These are phyloP conservation scores for Scolecobasidium constrictum DNA, from an alignment of 2,329 filamentous ascomycete species.

Conservation along the genomic window DNA sequence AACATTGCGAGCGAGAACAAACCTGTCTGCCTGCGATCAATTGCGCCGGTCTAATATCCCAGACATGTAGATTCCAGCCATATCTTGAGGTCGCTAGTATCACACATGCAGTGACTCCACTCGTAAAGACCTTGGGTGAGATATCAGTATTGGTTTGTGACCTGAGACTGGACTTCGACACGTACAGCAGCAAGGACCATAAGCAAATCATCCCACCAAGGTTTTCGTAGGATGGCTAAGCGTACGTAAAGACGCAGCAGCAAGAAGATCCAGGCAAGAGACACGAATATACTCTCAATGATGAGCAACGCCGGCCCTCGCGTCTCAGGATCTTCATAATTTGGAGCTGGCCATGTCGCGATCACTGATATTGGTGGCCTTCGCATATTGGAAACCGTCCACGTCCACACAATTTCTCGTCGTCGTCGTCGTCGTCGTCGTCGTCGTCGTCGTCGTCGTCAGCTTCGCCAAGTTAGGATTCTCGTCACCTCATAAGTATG, in stretches of 20 bases:
- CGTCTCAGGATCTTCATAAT: constrained; percentile 10
- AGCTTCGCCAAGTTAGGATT: no score
- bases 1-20: neutral
- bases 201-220: constrained; percentile 27
- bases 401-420: no score
- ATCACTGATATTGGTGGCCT: constrained; percentile 5
- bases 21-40: constrained; percentile 8
- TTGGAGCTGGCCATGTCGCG: constrained; percentile 8
- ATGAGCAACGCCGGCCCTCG: constrained; percentile 9
- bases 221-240: constrained; percentile 25
- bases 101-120: constrained; percentile 21
- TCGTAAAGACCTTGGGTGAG: constrained; percentile 19
- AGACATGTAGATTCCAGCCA: constrained; percentile 27
- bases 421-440: no score
- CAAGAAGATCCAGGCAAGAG: constrained; percentile 24
- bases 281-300: constrained; percentile 22
- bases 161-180: constrained; percentile 6
- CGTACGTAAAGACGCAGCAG: constrained; percentile 23
- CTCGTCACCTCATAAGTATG: no score
- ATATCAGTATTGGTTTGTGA: neutral
- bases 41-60: constrained; percentile 18
- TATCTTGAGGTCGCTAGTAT: constrained; percentile 22
- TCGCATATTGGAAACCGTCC: constrained; percentile 6
- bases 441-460: no score
- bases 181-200: constrained; percentile 26